phyloP scores from a whole-genome alignment of 2,329 filamentous ascomycete species.

The Thelonectria rubi region DNA sequence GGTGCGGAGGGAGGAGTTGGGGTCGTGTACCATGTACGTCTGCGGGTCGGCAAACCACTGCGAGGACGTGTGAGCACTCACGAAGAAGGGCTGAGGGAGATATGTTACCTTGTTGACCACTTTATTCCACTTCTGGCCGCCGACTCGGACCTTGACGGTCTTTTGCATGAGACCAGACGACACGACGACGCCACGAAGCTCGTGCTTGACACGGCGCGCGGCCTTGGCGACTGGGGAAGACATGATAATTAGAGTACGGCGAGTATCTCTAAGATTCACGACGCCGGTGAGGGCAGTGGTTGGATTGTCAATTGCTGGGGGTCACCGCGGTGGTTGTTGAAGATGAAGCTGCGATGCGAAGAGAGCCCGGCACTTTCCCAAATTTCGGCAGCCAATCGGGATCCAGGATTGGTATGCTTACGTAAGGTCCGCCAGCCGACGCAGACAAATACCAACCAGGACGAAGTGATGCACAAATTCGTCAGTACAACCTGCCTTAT shows the following conservation, averaged over 20 bases:
- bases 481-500: too few relatives aligned
- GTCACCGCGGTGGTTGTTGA: slow-evolving; percentile 10
- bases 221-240: slow-evolving; percentile 53
- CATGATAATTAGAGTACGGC: slow-evolving; percentile 43
- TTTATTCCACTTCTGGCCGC: slow-evolving; percentile 76
- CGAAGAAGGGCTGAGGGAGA: not conserved
- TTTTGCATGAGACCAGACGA: slow-evolving; percentile 81
- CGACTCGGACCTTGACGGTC: slow-evolving; percentile 81
- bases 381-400: slow-evolving; percentile 38
- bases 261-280: not conserved
- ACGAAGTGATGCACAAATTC: not conserved
- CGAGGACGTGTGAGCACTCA: slow-evolving; percentile 51
- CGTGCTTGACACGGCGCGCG: slow-evolving; percentile 56
- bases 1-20: slow-evolving; percentile 73
- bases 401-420: not conserved
- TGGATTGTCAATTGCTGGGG: slow-evolving; percentile 28
- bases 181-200: slow-evolving; percentile 75
- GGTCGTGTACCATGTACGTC: slow-evolving; percentile 80
- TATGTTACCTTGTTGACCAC: slow-evolving; percentile 73
- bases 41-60: slow-evolving; percentile 69
- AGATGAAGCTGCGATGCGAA: slow-evolving; percentile 15
- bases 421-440: not conserved
- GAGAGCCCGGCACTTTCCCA: slow-evolving; percentile 25
- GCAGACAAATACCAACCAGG: not conserved
- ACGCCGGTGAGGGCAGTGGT: slow-evolving; percentile 12